These are phyloP conservation scores for Diaporthe capsici DNA, from an alignment of 2,329 filamentous ascomycete genomes.

Conservation along the genomic window DNA sequence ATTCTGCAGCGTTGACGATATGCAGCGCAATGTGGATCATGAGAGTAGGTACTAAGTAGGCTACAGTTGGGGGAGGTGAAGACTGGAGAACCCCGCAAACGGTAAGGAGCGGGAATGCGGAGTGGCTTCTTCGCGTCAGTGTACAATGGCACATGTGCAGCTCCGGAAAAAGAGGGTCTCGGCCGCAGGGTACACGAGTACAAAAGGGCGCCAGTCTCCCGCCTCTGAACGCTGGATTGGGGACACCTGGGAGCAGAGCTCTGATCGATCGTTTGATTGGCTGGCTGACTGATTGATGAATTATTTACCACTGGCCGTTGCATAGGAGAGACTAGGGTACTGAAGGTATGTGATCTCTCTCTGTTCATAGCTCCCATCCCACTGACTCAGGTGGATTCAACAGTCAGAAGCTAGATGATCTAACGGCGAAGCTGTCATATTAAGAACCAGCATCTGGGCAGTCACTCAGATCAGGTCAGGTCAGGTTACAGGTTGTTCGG, in stretches of 20 bases:
- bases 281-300: background rate
- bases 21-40: background rate
- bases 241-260: background rate
- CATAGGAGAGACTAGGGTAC: background rate
- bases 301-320: background rate
- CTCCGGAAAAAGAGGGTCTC: conserved; percentile 30
- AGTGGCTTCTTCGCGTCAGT: background rate
- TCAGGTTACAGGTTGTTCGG: conserved; percentile 21
- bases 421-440: background rate
- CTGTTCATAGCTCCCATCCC: background rate
- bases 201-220: conserved; percentile 32
- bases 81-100: conserved; percentile 23
- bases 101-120: conserved; percentile 22
- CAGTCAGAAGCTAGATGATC: background rate
- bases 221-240: conserved; percentile 6
- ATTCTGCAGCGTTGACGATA: background rate
- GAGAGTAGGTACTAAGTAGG: background rate
- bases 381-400: background rate
- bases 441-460: conserved; percentile 6
- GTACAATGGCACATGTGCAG: conserved; percentile 7
- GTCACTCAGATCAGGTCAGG: background rate
- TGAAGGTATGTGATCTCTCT: background rate
- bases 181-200: conserved; percentile 10
- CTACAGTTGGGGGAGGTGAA: background rate
- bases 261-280: background rate